Evolutionary conservation across 2,329 filamentous ascomycete species (phyloP), one percentile per base, ranked within the genome.

Genomic region (Botrytis porri): DNA sequence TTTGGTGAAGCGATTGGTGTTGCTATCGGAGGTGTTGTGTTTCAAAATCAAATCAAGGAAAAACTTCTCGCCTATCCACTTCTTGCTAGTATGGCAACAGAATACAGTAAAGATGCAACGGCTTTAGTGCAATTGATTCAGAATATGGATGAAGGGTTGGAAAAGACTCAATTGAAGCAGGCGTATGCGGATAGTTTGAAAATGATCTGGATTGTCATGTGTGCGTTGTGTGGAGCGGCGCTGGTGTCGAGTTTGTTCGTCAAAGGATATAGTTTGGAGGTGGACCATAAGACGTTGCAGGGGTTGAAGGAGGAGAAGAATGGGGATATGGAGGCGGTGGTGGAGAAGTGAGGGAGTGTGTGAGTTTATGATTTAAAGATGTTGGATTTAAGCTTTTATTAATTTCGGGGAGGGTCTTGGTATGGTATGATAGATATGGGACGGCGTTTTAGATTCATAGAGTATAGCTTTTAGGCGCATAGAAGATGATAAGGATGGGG

Each of bases 1-100:
- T 85, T 92, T 37, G 91, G 91, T 0, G 89, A 92, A 79, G 85
- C 87, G 0, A 81, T 92, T 16, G 90, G 90, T 37, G 88, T 93
- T 4, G 89, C 90, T 2, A 84, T 92, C 69, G 88, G 89, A 2
- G 90, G 91, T 5, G 89, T 90, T 45, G 86, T 92, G 70, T 93
- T 93, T 82, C 90, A 93, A 80, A 93, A 92, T 76, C 84, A 85
- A 73, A 77, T 81, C 54, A 78, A 77, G 59, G 61, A 75, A 37
- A 80, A 80, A 66, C 69, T 81, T 4, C 69, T 76, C 20, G 12
- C 54, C 0, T 78, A 79, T 63, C 76, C 77, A 7, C 54, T 74
- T 0, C 73, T 80, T 1, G 77, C 75, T 6, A 72, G 75, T 3
- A 64, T 78, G n/a, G 80, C 79, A 2, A 67, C 35, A 10, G 60